phyloP scores from a whole-genome alignment of 306 rosid genomes.

The Glycine latifolia region DNA sequence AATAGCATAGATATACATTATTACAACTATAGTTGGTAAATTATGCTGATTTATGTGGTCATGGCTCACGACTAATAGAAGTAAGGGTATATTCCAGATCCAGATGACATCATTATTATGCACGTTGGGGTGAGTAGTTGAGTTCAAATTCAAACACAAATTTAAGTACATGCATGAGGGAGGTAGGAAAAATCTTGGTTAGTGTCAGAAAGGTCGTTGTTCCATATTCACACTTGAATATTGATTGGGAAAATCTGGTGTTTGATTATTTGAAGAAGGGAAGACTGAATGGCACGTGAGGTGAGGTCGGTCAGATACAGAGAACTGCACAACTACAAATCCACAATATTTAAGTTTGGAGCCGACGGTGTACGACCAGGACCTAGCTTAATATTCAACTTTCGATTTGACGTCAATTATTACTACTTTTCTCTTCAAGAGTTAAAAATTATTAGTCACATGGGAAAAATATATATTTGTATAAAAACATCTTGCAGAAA shows the following conservation, averaged over 20 bases:
- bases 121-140: background rate
- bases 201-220: background rate
- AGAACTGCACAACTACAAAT: background rate
- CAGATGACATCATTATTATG: background rate
- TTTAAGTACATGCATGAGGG: background rate
- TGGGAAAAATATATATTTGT: too few species aligned
- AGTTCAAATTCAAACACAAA: background rate
- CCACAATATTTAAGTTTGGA: background rate
- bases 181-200: slow-evolving; percentile 2
- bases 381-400: background rate
- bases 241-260: background rate
- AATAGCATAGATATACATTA: background rate
- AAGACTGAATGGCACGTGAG: slow-evolving; percentile 33
- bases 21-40: background rate
- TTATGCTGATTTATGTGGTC: background rate
- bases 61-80: background rate
- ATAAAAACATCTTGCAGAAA: too few species aligned
- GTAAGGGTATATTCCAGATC: background rate
- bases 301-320: background rate
- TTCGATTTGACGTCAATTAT: background rate
- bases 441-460: too few species aligned
- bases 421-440: background rate
- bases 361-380: background rate
- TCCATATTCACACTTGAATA: slow-evolving; percentile 18
- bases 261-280: background rate